Evolutionary conservation across 805 yeast species (phyloP), one percentile per base, ranked within the genome.

Genomic region (Henningerozyma blattae): DNA sequence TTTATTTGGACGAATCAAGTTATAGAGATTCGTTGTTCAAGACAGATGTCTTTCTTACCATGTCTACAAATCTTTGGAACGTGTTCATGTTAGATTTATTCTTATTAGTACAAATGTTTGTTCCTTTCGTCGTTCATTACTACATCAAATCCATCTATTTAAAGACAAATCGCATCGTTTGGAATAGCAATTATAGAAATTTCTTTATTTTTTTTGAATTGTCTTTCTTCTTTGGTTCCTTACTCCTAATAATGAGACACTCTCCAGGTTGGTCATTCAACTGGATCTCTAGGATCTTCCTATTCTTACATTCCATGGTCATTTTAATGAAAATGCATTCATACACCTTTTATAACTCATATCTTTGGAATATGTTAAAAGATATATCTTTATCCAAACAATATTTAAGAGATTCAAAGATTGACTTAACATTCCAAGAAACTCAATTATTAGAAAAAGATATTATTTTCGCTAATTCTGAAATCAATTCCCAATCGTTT

Each of bases 281-380:
- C 7, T 91, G 98, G 97, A 80, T 87, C 32, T 94, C 84, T 2
- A 76, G 77, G 48, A 86, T 87, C 28, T 89, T 83, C 48, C 58
- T 89, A 40, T 70, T 83, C 38, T 62, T 89, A 33, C 98, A 91
- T 53, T 72, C 85, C 8, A 63, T 85, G 33, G 97, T 91, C 2
- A 62, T 86, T 42, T 52, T 91, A 45, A 89, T 89, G 98, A 91
- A 89, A 54, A 79, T 79, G 74, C 97, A 91, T 54, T 86, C 96
- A 2, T 89, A 77, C 53, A 83, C 83, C 2, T 86, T 82, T 50
- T 89, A 77, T 61, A 86, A 87, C 50, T 97, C 96, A 0, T 85
- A 87, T 52, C 60, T 91, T 37, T 83, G 91, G 86, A 59, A 54
- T 20, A 70, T 77, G 27, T 8, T 8, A 24, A 9, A 12, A 12